These are phyloP conservation scores for Terana coerulea DNA, from an alignment of 768 basidiomycete genomes.

Conservation along the genomic window DNA sequence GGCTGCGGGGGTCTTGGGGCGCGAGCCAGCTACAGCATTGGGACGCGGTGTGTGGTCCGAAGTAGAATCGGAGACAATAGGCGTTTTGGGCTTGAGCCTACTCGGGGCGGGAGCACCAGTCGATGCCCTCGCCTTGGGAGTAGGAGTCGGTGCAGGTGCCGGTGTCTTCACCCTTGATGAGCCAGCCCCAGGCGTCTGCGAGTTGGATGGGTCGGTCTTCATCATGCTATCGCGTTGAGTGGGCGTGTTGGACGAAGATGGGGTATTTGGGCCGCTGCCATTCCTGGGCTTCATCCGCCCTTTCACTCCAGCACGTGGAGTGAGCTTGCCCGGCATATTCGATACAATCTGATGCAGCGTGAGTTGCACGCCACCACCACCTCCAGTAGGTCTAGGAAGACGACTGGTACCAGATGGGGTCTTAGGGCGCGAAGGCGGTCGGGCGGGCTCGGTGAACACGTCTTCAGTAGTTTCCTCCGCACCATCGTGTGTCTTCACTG, in stretches of 20 bases:
- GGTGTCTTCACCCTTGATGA: too few species aligned
- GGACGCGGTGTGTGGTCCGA: too few species aligned
- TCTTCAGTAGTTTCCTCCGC: neutral
- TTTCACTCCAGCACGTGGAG: neutral
- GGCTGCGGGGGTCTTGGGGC: neutral
- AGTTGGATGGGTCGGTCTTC: too few species aligned
- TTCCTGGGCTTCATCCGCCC: slow-evolving; percentile 10
- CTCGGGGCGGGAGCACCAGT: too few species aligned
- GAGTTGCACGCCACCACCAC: neutral
- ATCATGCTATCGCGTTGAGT: neutral
- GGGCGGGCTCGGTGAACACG: neutral
- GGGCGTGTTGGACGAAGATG: neutral
- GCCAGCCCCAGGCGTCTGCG: too few species aligned
- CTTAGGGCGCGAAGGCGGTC: neutral
- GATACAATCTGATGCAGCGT: neutral
- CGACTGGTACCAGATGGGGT: slow-evolving; percentile 7
- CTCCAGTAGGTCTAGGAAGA: slow-evolving; percentile 2
- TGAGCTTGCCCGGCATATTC: neutral
- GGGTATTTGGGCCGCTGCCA: neutral
- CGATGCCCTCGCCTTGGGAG: too few species aligned
- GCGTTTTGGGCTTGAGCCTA: too few species aligned
- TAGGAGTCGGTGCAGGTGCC: too few species aligned
- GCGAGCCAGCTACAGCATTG: too few species aligned
- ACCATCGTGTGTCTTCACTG: neutral
- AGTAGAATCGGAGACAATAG: too few species aligned